Percentiles rank a stretch among this genome's conserved stretches.
phyloP scores from a whole-genome alignment of 345 rosid species.

The Clausena lansium region DNA sequence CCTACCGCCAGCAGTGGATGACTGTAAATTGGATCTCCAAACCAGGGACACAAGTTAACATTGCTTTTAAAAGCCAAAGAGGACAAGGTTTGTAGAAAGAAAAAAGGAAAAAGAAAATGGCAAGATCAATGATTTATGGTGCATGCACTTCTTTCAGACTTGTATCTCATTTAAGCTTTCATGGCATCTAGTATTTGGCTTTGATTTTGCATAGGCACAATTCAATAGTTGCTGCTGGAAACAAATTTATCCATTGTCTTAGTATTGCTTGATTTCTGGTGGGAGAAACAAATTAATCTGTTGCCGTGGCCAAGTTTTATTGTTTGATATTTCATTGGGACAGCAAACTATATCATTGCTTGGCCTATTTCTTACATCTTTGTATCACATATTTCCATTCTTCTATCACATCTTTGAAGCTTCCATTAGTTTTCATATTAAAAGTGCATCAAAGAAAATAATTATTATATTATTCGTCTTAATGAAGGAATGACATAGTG shows the following conservation, averaged over 20 bases:
- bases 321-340: background rate
- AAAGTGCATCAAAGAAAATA: background rate
- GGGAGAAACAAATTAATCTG: background rate
- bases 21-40: background rate
- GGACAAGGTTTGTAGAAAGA: background rate
- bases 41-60: background rate
- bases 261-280: background rate
- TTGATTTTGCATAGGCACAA: background rate
- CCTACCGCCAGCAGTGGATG: background rate
- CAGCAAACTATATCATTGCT: background rate
- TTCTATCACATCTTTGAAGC: background rate
- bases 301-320: background rate
- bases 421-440: background rate
- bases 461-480: background rate
- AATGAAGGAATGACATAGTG: conserved; percentile 8
- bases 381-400: background rate
- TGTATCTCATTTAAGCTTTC: background rate
- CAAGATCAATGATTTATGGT: background rate
- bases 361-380: background rate
- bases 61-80: background rate
- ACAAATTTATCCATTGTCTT: background rate
- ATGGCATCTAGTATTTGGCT: background rate
- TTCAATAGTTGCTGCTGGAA: background rate
- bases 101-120: background rate
- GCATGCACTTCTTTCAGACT: background rate